Evolutionary conservation across 306 rosid species (phyloP), one percentile per base, ranked within the genome.

Genomic region (Senna siamea): DNA sequence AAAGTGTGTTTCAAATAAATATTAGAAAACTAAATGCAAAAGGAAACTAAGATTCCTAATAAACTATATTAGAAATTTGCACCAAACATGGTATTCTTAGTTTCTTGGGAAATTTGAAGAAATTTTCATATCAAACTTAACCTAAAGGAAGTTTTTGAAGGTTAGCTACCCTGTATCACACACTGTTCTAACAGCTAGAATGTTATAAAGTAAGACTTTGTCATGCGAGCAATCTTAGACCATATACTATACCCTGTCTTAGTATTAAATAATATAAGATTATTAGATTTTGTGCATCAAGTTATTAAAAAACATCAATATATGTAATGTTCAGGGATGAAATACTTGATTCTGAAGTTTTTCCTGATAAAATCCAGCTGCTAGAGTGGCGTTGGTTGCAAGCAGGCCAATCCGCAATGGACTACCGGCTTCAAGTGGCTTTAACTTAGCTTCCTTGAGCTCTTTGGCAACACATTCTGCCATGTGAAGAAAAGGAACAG

Each of bases 381-480:
- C 83, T 40, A 90, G 82, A 75, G 85, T 90, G 23, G 87, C 88
- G 75, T 74, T 69, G 13, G 90, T 87, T 1, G 90, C 91, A 22
- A 90, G 95, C 71, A 93, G 88, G 58, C 96, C 96, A 23, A 90
- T 88, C 82, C 86, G 73, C 81, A 83, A 43, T 58, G 87, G 86
- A 73, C 90, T 93, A 38, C 98, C 90, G 32, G 93, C 91, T 88
- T 93, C 97, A 30, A 89, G 78, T 14, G 93, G 98, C 83, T 83
- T 93, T 82, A 90, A 79, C 72, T 90, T 89, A 1, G 90, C 97
- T 84, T 93, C 93, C 87, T 87, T 90, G 72, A 93, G 95, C 86
- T 89, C 95, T 85, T 68, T 87, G 18, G 88, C 95, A 78, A 90
- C 91, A 71, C 91, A 84, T 44, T 90, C 93, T 34, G 87, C 92